These are phyloP conservation scores for Venturia carpophila DNA, from an alignment of 2,329 filamentous ascomycete genomes.

Conservation along the genomic window DNA sequence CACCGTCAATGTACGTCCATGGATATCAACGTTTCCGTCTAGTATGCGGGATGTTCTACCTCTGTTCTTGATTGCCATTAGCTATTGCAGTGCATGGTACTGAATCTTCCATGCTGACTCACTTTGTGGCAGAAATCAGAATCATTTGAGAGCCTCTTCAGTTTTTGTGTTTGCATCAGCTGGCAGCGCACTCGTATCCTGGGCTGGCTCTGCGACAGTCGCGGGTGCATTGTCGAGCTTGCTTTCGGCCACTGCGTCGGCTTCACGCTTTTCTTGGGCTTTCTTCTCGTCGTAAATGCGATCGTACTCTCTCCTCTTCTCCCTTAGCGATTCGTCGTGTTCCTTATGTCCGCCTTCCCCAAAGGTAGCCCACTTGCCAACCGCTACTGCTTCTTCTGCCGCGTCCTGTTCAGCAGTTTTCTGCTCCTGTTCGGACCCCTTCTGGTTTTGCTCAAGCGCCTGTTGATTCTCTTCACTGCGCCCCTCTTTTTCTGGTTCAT, in stretches of 20 bases:
- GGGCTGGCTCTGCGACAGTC: background rate
- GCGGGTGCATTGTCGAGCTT: background rate
- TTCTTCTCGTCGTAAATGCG: background rate
- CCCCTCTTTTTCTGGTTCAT: background rate
- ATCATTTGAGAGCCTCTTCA: background rate
- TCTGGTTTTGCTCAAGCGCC: constrained; percentile 2
- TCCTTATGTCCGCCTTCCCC: background rate
- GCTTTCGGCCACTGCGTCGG: background rate
- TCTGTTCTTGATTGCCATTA: background rate
- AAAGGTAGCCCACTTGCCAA: background rate
- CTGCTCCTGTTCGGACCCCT: background rate
- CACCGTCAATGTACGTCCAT: too few species aligned
- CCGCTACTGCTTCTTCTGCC: background rate
- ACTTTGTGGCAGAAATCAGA: background rate
- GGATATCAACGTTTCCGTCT: too few species aligned
- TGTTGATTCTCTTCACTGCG: background rate
- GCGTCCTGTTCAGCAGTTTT: background rate
- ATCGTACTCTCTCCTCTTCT: background rate
- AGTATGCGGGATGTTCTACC: background rate
- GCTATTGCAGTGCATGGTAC: background rate
- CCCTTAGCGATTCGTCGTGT: background rate
- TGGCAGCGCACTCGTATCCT: background rate
- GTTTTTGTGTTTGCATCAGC: background rate
- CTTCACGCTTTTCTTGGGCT: background rate
- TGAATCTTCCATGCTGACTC: background rate